Evolutionary conservation across 805 yeast genomes (phyloP).

Genomic region (Monosporozyma solicola): DNA sequence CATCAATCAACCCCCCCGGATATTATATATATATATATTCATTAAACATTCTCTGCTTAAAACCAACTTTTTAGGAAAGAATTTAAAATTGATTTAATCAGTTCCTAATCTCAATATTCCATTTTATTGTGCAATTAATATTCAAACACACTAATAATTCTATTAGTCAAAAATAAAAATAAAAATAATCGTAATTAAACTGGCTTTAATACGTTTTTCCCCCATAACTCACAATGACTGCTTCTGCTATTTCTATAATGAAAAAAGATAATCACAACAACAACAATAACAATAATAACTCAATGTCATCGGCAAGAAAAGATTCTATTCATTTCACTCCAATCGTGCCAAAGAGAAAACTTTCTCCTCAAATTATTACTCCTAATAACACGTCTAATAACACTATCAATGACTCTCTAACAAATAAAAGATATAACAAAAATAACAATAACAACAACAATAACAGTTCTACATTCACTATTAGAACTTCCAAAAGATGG

Average conservation of each 20-base stretch:
- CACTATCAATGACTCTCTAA: background rate
- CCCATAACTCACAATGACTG: background rate
- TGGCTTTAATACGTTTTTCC: background rate
- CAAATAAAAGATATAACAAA: background rate
- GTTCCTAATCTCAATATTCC: too few relatives aligned
- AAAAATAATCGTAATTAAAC: too few relatives aligned
- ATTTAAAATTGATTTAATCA: too few relatives aligned
- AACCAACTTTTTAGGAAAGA: too few relatives aligned
- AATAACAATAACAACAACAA: background rate
- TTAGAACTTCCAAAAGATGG: slow-evolving; percentile 68
- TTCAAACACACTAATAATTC: background rate
- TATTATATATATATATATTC: too few relatives aligned
- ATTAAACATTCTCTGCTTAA: too few relatives aligned
- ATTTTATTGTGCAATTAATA: background rate
- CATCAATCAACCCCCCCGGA: too few relatives aligned
- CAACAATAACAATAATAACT: background rate
- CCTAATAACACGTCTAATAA: background rate
- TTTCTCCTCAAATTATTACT: background rate
- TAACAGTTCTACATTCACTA: background rate
- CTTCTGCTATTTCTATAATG: background rate
- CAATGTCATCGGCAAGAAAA: background rate
- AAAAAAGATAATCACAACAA: background rate
- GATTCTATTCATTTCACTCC: slow-evolving; percentile 6
- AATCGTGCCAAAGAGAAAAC: slow-evolving; percentile 7
- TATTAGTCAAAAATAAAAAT: too few relatives aligned